Percentiles rank a stretch among this genome's conserved stretches.
Evolutionary conservation across 2,329 filamentous ascomycete species (phyloP).

Genomic region (Aspergillus vadensis): DNA sequence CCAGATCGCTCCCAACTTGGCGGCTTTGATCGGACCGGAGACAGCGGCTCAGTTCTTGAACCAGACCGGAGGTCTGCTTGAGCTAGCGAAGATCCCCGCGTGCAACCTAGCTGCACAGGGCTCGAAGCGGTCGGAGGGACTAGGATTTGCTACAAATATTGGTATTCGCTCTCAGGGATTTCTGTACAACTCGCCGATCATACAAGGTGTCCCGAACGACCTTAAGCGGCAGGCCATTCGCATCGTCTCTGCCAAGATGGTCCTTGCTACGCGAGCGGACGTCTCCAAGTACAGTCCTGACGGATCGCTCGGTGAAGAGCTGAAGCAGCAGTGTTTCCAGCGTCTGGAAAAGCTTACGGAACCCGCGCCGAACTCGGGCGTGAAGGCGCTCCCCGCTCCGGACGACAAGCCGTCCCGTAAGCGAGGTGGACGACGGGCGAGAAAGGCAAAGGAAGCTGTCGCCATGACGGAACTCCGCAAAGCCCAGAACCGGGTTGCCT

Average conservation of each 20-base stretch:
- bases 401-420: slow-evolving; percentile 95
- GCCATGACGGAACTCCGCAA: slow-evolving; percentile 97
- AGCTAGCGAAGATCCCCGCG: slow-evolving; percentile 86
- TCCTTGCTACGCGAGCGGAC: slow-evolving; percentile 90
- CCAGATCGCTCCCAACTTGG: slow-evolving; percentile 91
- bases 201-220: slow-evolving; percentile 80
- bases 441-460: slow-evolving; percentile 94
- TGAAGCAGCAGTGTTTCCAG: slow-evolving; percentile 80
- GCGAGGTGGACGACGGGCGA: slow-evolving; percentile 82
- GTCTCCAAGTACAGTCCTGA: slow-evolving; percentile 78
- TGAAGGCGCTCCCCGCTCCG: slow-evolving; percentile 82
- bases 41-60: slow-evolving; percentile 97
- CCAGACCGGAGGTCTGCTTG: slow-evolving; percentile 82
- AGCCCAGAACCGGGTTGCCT: slow-evolving; percentile 92
- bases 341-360: slow-evolving; percentile 91
- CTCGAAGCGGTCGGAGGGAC: slow-evolving; percentile 78
- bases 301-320: slow-evolving; percentile 77
- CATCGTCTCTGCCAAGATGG: slow-evolving; percentile 89
- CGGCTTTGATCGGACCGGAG: slow-evolving; percentile 83
- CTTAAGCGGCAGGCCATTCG: slow-evolving; percentile 92
- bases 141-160: slow-evolving; percentile 89
- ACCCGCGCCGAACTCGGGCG: slow-evolving; percentile 84
- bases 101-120: slow-evolving; percentile 92
- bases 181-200: slow-evolving; percentile 87
- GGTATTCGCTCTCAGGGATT: slow-evolving; percentile 90